phyloP scores from a whole-genome alignment of 2,329 filamentous ascomycete species.

The Mycosphaerella sp. region DNA sequence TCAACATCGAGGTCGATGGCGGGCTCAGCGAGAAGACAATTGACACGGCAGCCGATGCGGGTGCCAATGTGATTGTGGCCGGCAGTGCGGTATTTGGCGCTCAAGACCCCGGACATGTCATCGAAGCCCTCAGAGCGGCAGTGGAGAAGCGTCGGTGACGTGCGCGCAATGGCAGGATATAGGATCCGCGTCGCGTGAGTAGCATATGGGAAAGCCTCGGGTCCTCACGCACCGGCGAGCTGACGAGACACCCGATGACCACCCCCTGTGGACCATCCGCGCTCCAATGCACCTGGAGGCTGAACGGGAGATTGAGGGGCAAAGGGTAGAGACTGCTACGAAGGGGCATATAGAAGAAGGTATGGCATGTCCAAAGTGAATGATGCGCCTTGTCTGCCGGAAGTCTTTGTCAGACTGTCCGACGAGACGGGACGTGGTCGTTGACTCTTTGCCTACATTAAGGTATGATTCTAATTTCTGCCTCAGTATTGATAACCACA shows the following conservation, averaged over 20 bases:
- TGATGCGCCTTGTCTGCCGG: not conserved
- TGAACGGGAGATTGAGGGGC: too few species aligned
- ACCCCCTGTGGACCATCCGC: too few species aligned
- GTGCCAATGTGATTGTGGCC: constrained; percentile 96
- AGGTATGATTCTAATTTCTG: too few species aligned
- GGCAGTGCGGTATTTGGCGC: constrained; percentile 95
- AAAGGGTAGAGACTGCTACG: too few species aligned
- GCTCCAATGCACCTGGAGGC: too few species aligned
- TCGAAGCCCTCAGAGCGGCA: constrained; percentile 68
- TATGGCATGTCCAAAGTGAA: too few species aligned
- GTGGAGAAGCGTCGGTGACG: constrained; percentile 59
- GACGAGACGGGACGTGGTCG: constrained; percentile 16
- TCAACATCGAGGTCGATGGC: constrained; percentile 97
- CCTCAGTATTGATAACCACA: too few species aligned
- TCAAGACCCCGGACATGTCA: constrained; percentile 79
- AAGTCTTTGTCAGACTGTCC: not conserved
- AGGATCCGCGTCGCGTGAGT: not conserved
- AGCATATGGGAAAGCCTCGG: not conserved
- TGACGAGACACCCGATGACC: too few species aligned
- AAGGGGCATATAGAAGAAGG: too few species aligned
- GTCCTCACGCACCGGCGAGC: too few species aligned
- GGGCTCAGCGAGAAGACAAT: constrained; percentile 84
- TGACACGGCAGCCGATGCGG: constrained; percentile 87
- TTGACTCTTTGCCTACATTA: too few species aligned
- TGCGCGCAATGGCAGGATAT: not conserved